Percentiles rank a stretch among this genome's conserved stretches.
Evolutionary conservation across 192 early-diverging fungal genomes (phyloP).

Genomic region (Lunasporangiospora selenospora): DNA sequence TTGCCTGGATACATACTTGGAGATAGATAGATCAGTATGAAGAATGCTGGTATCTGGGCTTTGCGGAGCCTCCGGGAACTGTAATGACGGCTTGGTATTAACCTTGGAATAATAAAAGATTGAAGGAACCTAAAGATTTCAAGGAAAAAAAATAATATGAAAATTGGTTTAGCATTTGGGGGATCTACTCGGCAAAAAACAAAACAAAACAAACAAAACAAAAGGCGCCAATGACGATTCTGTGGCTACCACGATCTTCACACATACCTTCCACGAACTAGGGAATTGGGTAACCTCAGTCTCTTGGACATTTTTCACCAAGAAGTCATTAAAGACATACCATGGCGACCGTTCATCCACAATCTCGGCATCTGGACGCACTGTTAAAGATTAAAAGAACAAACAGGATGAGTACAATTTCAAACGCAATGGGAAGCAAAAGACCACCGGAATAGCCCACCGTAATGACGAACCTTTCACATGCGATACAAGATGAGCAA

Average conservation of each 20-base stretch:
- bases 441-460: too few relatives aligned
- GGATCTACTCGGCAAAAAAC: not conserved
- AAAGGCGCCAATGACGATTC: not conserved
- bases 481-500: slow-evolving; percentile 75
- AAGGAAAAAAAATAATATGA: not conserved
- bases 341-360: slow-evolving; percentile 61
- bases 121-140: slow-evolving; percentile 59
- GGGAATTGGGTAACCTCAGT: slow-evolving; percentile 69
- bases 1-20: slow-evolving; percentile 53
- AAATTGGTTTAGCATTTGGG: not conserved
- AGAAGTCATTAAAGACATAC: slow-evolving; percentile 97
- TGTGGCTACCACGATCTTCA: not conserved
- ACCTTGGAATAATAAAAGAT: slow-evolving; percentile 72
- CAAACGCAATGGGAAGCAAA: too few relatives aligned
- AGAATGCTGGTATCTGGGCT: slow-evolving; percentile 58
- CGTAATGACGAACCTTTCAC: slow-evolving; percentile 58
- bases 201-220: not conserved
- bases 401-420: too few relatives aligned
- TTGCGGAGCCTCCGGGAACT: slow-evolving; percentile 50
- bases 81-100: slow-evolving; percentile 58
- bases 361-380: slow-evolving; percentile 49
- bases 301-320: slow-evolving; percentile 79
- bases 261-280: slow-evolving; percentile 56
- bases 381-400: too few relatives aligned
- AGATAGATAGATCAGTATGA: slow-evolving; percentile 63